Percentiles rank a stretch among this genome's conserved stretches.
phyloP scores from a whole-genome alignment of 2,329 filamentous ascomycete genomes.

The Fusarium camptoceras region DNA sequence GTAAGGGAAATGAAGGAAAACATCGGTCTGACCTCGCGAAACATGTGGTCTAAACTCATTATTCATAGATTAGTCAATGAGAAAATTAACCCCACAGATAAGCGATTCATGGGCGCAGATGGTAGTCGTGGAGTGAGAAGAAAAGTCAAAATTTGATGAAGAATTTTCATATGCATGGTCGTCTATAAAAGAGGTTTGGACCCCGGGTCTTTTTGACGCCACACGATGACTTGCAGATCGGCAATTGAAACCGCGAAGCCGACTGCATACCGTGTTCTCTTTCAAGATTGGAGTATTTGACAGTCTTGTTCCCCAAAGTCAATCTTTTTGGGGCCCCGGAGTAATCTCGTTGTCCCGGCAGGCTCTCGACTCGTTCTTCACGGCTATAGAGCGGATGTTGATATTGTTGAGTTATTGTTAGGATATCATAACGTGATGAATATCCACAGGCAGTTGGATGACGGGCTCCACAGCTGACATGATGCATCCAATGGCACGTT shows the following conservation, averaged over 20 bases:
- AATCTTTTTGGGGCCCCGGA: conserved; percentile 24
- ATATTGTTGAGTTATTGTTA: conserved; percentile 29
- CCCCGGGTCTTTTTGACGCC: conserved; percentile 4
- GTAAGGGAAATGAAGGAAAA: not conserved
- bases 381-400: not conserved
- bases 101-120: conserved; percentile 25
- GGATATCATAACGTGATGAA: conserved; percentile 40
- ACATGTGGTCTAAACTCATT: conserved; percentile 15
- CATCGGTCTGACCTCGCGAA: conserved; percentile 11
- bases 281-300: not conserved
- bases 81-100: conserved; percentile 33
- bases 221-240: not conserved
- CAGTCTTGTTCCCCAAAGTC: not conserved
- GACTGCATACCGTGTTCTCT: not conserved
- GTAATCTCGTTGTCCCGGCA: conserved; percentile 32
- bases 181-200: conserved; percentile 10
- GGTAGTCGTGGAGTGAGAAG: not conserved
- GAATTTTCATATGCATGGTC: not conserved
- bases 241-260: not conserved
- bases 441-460: conserved; percentile 19
- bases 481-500: conserved; percentile 29
- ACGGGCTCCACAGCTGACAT: conserved; percentile 10
- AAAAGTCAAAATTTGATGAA: not conserved
- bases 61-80: conserved; percentile 34
- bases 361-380: conserved; percentile 4